phyloP scores from a whole-genome alignment of 768 basidiomycete genomes.

The Piloderma croceum region DNA sequence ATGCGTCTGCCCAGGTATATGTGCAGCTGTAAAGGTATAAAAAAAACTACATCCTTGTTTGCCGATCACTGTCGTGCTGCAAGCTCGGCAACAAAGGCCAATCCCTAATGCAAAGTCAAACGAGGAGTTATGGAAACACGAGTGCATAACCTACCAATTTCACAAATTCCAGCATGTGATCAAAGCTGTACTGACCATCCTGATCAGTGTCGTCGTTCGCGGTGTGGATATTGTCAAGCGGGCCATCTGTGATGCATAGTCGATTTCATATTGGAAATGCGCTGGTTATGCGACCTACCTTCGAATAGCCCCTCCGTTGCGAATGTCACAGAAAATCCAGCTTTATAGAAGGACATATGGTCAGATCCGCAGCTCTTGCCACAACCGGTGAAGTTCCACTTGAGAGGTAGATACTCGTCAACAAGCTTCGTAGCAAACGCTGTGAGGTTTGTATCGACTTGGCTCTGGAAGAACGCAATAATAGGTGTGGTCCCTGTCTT shows the following conservation, averaged over 20 bases:
- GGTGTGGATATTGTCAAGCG: slow-evolving; percentile 11
- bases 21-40: no score
- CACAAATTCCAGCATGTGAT: slow-evolving; percentile 53
- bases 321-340: slow-evolving; percentile 36
- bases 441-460: slow-evolving; percentile 43
- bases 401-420: slow-evolving; percentile 19
- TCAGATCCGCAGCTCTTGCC: slow-evolving; percentile 33
- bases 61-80: no score
- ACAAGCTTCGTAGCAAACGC: slow-evolving; percentile 26
- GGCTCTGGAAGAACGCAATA: slow-evolving; percentile 34
- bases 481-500: slow-evolving; percentile 40
- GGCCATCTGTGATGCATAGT: not conserved
- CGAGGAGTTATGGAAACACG: no score
- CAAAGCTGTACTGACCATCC: slow-evolving; percentile 42
- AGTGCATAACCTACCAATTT: slow-evolving; percentile 54
- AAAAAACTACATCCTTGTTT: no score
- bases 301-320: slow-evolving; percentile 39
- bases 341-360: slow-evolving; percentile 42
- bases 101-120: no score
- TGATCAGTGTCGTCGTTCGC: slow-evolving; percentile 37
- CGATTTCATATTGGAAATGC: slow-evolving; percentile 29
- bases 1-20: no score
- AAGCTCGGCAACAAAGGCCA: no score
- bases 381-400: not conserved
- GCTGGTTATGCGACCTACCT: slow-evolving; percentile 39